These are phyloP conservation scores for Carex sylvatica DNA, from an alignment of 202 grass and related monocot species.

Conservation along the genomic window DNA sequence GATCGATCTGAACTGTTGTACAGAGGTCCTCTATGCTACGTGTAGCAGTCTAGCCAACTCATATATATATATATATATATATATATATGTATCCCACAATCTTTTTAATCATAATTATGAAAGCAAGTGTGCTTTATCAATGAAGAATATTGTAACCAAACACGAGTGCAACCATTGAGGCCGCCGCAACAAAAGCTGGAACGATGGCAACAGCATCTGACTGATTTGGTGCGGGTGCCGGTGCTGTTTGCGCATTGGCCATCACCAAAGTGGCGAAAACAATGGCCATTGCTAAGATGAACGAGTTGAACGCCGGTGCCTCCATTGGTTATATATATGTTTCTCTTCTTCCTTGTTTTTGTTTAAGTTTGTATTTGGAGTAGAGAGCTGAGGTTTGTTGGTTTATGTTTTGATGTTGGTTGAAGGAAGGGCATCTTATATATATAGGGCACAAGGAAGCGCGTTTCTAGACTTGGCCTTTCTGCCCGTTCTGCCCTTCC, in stretches of 20 bases:
- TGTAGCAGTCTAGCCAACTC: too few species aligned
- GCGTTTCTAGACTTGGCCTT: neutral
- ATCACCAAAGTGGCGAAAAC: neutral
- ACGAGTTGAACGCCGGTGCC: neutral
- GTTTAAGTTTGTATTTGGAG: neutral
- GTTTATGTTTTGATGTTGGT: neutral
- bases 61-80: too few species aligned
- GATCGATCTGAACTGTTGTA: too few species aligned
- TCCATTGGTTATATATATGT: neutral
- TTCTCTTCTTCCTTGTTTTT: neutral
- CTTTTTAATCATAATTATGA: neutral
- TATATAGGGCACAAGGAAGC: neutral
- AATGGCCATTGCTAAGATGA: neutral
- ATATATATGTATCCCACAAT: neutral
- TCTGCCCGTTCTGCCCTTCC: neutral
- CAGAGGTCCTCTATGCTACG: too few species aligned
- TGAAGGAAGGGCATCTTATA: neutral
- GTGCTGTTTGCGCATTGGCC: neutral
- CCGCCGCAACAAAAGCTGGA: neutral
- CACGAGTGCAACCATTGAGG: neutral
- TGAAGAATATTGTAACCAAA: neutral
- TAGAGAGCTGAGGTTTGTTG: neutral
- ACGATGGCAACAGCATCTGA: neutral
- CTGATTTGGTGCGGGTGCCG: neutral
- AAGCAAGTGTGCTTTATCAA: neutral